Evolutionary conservation across 2,329 filamentous ascomycete species (phyloP).

Genomic region (Curvularia sp.): DNA sequence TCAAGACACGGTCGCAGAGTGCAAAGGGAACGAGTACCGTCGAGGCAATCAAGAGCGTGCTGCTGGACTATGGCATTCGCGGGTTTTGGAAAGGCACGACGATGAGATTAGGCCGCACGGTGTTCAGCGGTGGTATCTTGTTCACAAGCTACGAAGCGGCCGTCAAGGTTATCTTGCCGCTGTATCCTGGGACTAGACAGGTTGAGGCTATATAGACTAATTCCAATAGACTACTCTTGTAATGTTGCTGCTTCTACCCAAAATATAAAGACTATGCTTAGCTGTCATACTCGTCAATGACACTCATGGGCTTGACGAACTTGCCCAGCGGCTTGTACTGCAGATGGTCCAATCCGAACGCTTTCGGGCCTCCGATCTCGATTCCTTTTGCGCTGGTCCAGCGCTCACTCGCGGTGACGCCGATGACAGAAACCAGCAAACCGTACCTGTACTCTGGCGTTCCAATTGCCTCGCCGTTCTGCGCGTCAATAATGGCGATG

Average conservation of each 20-base stretch:
- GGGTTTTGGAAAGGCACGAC: conserved; percentile 73
- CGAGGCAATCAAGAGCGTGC: conserved; percentile 63
- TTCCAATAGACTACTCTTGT: conserved; percentile 1
- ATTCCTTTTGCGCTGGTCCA: conserved; percentile 61
- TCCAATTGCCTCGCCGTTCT: conserved; percentile 59
- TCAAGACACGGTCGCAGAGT: conserved; percentile 69
- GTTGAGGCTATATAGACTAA: conserved; percentile 29
- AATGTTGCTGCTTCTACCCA: background rate
- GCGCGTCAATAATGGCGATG: conserved; percentile 58
- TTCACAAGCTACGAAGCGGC: conserved; percentile 69
- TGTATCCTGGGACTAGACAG: conserved; percentile 36
- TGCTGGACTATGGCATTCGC: conserved; percentile 63
- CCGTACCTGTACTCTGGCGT: conserved; percentile 64
- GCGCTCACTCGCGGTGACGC: conserved; percentile 61
- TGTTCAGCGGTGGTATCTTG: conserved; percentile 71
- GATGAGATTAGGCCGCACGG: conserved; percentile 69
- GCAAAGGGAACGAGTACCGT: conserved; percentile 63
- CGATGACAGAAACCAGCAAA: conserved; percentile 60
- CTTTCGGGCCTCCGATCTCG: conserved; percentile 58
- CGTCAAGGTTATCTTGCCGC: conserved; percentile 56
- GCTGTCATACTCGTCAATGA: conserved; percentile 58
- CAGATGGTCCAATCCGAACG: conserved; percentile 58
- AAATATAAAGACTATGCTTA: conserved; percentile 3
- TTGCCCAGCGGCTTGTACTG: conserved; percentile 59
- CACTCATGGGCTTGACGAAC: conserved; percentile 62